phyloP scores from a whole-genome alignment of 768 basidiomycete species.

The Coprinopsis cinerea region DNA sequence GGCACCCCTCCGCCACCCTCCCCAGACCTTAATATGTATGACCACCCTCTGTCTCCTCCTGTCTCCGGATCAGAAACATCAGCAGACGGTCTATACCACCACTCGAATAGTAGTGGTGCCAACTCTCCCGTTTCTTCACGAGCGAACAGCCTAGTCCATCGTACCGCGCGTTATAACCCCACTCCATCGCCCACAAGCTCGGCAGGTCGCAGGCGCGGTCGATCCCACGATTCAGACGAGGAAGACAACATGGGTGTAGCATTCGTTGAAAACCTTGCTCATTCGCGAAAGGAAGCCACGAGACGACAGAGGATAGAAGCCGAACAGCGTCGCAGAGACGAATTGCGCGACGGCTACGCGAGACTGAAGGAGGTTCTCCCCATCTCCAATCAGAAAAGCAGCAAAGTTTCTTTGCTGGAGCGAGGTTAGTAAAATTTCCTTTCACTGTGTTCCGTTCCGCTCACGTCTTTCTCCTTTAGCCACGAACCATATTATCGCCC shows the following conservation, averaged over 20 bases:
- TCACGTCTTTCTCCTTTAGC: constrained; percentile 36
- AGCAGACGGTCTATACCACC: constrained; percentile 75
- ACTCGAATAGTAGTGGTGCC: constrained; percentile 70
- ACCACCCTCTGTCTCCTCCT: constrained; percentile 71
- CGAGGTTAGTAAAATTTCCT: constrained; percentile 50
- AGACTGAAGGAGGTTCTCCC: constrained; percentile 85
- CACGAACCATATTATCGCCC: constrained; percentile 68
- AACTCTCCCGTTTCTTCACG: constrained; percentile 77
- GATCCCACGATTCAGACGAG: constrained; percentile 75
- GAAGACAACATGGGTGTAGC: constrained; percentile 67
- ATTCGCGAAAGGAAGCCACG: constrained; percentile 79
- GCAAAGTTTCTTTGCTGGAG: constrained; percentile 84
- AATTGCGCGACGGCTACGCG: constrained; percentile 85
- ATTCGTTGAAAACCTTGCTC: constrained; percentile 66
- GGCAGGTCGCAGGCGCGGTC: constrained; percentile 59
- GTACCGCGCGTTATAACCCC: constrained; percentile 70
- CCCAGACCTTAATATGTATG: constrained; percentile 61
- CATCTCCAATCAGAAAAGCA: constrained; percentile 84
- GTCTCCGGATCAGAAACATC: constrained; percentile 88
- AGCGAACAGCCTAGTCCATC: constrained; percentile 71
- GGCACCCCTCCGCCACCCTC: constrained; percentile 72
- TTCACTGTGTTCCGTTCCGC: constrained; percentile 11
- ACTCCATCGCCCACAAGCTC: constrained; percentile 79
- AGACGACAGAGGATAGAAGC: constrained; percentile 81
- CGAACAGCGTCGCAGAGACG: constrained; percentile 85